Base-by-base conservation (phyloP, 1,139 yeast genomes). In the Scheffersomyces parashehatae region DNA sequence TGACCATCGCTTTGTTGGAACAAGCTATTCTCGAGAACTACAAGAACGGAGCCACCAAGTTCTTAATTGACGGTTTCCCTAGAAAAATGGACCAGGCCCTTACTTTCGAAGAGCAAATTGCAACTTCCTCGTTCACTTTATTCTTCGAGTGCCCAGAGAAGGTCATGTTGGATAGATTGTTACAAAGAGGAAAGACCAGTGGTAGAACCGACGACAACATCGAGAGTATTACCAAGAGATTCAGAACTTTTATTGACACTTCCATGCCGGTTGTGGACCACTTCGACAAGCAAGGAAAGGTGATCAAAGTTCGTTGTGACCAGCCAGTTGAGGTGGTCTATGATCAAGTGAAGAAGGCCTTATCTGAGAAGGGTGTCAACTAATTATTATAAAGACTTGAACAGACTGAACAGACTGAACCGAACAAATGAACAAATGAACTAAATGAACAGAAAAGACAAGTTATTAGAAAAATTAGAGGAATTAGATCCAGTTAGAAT, bases 61-160 rank as follows among this genome's bases (percentile, higher is more conserved):
- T 91, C 64, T 71, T 93, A 58, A 82, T 93, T 44, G 99, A 93
- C 64, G 99, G 99, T 1, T 93, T 93, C 79, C 99, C 99, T 34
- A 80, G 99, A 63, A 89, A 91, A 65, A 91, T 93, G 97, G 99
- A 93, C 68, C 99, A 93, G 70, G 98, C 98, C 0, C 50, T 87
- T 39, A 87, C 93, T 29, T 93, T 93, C 64, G 99, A 93, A 68
- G 81, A 86, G 43, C 76, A 82, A 49, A 82, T 93, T 39, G 91
- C 88, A 38, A 81, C 77, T 43, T 82, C 93, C 41, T 75, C 87
- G 37, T 82, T 90, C 67, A 87, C 95, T 1, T 75, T 93, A 47
- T 93, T 88, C 73, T 93, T 93, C 61, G 96, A 91, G 55, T 93
- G 99, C 65, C 96, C 97, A 4, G 98, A 93, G 67, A 67, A 71